Evolutionary conservation across 768 basidiomycete species (phyloP).

Genomic region (Cantharellus cinnabarinus): DNA sequence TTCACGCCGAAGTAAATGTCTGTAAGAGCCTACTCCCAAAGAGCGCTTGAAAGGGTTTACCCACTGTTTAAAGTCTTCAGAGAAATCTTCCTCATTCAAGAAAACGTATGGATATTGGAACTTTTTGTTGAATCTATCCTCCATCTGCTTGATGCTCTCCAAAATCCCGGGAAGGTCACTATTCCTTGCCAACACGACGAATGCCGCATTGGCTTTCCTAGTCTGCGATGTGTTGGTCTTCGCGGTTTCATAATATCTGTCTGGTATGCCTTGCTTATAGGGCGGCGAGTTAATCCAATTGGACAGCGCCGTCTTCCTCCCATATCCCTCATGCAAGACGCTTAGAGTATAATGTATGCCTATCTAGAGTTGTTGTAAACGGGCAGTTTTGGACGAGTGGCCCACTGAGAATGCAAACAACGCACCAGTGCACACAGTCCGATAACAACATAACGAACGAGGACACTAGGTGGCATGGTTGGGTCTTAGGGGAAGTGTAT

Average conservation of each 20-base stretch:
- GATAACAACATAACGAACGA: neutral
- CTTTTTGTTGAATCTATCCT: slow-evolving; percentile 68
- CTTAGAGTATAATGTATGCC: slow-evolving; percentile 35
- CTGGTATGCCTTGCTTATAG: slow-evolving; percentile 37
- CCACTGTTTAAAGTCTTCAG: slow-evolving; percentile 48
- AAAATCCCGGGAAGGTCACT: slow-evolving; percentile 38
- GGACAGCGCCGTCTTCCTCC: slow-evolving; percentile 28
- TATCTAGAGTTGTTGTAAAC: slow-evolving; percentile 19
- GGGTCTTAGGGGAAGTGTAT: neutral
- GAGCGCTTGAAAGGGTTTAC: slow-evolving; percentile 6
- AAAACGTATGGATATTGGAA: slow-evolving; percentile 71
- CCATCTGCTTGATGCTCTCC: slow-evolving; percentile 53
- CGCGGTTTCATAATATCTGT: slow-evolving; percentile 29
- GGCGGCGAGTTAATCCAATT: slow-evolving; percentile 19
- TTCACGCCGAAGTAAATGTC: slow-evolving; percentile 6
- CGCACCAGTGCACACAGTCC: neutral
- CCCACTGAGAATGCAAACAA: neutral
- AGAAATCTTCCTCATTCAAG: slow-evolving; percentile 63
- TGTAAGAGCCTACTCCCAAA: slow-evolving; percentile 9
- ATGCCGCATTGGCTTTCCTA: slow-evolving; percentile 63
- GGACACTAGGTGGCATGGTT: neutral
- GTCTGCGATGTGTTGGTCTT: slow-evolving; percentile 12
- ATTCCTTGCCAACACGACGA: slow-evolving; percentile 61
- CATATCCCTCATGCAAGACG: slow-evolving; percentile 30
- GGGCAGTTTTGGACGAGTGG: neutral